These are phyloP conservation scores for Neonectria hederae DNA, from an alignment of 2,329 filamentous ascomycete species.

Conservation along the genomic window DNA sequence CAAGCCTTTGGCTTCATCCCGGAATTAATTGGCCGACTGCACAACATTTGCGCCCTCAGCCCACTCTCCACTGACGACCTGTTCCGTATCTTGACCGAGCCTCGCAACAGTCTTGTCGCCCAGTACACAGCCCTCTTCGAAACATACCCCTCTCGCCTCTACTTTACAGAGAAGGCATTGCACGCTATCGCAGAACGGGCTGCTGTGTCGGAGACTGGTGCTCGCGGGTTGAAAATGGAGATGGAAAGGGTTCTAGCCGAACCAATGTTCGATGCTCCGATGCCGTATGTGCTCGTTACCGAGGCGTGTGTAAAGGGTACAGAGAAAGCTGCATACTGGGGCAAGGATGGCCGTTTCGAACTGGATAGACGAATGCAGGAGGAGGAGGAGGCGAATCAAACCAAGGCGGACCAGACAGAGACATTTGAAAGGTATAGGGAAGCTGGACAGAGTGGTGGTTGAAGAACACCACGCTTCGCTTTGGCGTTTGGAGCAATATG, in stretches of 20 bases:
- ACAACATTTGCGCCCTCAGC: constrained; percentile 86
- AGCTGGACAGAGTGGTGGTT: constrained; percentile 60
- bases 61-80: constrained; percentile 75
- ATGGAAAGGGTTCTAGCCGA: constrained; percentile 82
- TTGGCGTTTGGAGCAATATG: constrained; percentile 27
- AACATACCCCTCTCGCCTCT: constrained; percentile 79
- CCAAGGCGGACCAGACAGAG: constrained; percentile 28
- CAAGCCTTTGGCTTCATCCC: constrained; percentile 92
- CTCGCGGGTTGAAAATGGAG: constrained; percentile 80
- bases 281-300: constrained; percentile 78
- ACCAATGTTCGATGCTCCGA: constrained; percentile 83
- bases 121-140: constrained; percentile 92
- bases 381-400: constrained; percentile 64
- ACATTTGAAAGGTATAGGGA: constrained; percentile 56
- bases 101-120: constrained; percentile 84
- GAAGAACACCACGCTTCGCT: constrained; percentile 19
- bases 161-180: constrained; percentile 85
- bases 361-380: constrained; percentile 74
- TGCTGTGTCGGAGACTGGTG: constrained; percentile 73
- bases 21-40: constrained; percentile 94
- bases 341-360: constrained; percentile 75
- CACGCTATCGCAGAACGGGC: constrained; percentile 79
- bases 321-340: constrained; percentile 70
- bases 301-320: constrained; percentile 72
- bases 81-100: constrained; percentile 90